Evolutionary conservation across 148 eudicot genomes (phyloP).

Genomic region (Oxyria digyna): DNA sequence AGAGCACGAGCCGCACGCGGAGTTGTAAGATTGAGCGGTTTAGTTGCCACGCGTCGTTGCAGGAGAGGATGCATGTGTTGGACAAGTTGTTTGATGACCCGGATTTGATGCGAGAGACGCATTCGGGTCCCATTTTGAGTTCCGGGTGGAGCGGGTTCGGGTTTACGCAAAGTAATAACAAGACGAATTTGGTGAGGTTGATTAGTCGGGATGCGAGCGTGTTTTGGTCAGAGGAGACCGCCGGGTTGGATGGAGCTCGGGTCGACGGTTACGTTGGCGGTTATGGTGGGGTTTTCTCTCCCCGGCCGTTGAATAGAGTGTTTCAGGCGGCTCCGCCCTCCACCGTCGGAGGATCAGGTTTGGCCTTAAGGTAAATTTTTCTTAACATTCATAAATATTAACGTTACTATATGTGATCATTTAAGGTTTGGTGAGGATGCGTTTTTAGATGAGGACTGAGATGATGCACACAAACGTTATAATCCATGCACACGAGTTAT

Average conservation of each 20-base stretch:
- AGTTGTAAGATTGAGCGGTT: not conserved
- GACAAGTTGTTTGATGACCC: not conserved
- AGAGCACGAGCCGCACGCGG: not conserved
- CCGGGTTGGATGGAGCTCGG: conserved; percentile 6
- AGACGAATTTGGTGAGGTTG: conserved; percentile 36
- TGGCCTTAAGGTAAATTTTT: conserved; percentile 21
- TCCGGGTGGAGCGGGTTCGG: not conserved
- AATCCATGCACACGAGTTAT: no score
- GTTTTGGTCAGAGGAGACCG: not conserved
- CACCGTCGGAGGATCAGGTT: conserved; percentile 68
- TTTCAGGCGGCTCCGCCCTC: conserved; percentile 50
- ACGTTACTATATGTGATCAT: no score
- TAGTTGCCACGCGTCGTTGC: not conserved
- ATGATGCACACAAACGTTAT: no score
- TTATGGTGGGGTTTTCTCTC: not conserved
- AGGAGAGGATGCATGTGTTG: not conserved
- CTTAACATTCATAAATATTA: no score
- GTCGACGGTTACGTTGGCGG: not conserved
- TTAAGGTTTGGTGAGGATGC: no score
- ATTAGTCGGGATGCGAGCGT: conserved; percentile 28
- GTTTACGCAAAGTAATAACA: not conserved
- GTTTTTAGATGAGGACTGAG: no score
- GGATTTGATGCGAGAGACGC: not conserved
- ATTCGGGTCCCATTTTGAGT: conserved; percentile 21
- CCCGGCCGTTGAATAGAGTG: conserved; percentile 24